phyloP scores from a whole-genome alignment of 495 filamentous ascomycete species.

The Corynascus novoguineensis region DNA sequence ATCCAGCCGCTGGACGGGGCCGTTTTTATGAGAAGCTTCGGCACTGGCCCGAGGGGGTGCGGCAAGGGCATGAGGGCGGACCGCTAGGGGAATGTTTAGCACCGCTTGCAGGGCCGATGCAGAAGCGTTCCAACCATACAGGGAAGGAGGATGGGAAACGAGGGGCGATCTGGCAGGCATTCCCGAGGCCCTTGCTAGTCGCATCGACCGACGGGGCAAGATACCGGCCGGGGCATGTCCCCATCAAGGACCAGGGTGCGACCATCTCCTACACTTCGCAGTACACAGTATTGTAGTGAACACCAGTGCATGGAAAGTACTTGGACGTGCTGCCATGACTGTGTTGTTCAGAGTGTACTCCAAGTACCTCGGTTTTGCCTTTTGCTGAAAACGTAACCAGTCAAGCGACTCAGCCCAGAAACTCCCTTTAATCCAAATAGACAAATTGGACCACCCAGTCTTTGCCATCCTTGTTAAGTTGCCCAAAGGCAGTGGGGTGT shows the following conservation, averaged over 20 bases:
- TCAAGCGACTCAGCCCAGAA: no score
- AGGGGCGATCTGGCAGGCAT: slow-evolving; percentile 42
- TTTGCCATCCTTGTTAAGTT: background rate
- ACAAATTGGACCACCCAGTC: no score
- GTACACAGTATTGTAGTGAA: no score
- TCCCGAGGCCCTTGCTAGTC: slow-evolving; percentile 26
- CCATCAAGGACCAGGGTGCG: slow-evolving; percentile 14
- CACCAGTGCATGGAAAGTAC: no score
- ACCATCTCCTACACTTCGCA: slow-evolving; percentile 12
- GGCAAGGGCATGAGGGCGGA: slow-evolving; percentile 35
- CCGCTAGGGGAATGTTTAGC: slow-evolving; percentile 36
- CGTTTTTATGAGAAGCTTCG: slow-evolving; percentile 47
- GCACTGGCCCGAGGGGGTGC: slow-evolving; percentile 40
- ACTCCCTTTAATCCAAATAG: no score
- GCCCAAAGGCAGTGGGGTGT: background rate
- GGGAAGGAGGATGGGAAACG: slow-evolving; percentile 50
- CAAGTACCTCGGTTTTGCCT: no score
- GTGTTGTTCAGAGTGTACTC: no score
- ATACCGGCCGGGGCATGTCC: slow-evolving; percentile 9
- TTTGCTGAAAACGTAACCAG: no score
- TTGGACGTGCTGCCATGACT: no score
- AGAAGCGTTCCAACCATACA: slow-evolving; percentile 48
- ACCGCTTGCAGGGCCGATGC: slow-evolving; percentile 40
- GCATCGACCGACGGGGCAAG: slow-evolving; percentile 33
- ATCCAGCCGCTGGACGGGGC: slow-evolving; percentile 39